phyloP scores from a whole-genome alignment of 768 basidiomycete species.

The Termitomyces titanicus region DNA sequence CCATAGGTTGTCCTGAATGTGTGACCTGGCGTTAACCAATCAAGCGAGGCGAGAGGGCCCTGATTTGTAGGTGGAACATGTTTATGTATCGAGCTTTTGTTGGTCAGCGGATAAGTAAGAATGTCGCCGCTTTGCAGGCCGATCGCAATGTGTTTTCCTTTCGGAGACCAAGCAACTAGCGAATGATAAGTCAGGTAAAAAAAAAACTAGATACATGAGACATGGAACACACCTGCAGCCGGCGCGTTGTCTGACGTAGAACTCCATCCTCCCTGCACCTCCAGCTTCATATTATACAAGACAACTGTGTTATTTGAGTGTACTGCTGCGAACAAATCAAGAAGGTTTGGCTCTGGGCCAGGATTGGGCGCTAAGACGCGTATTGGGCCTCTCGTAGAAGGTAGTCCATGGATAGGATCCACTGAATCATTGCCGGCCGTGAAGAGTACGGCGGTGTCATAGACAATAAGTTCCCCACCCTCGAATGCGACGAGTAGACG shows the following conservation, averaged over 20 bases:
- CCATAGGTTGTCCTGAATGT: constrained; percentile 67
- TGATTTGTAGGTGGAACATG: constrained; percentile 58
- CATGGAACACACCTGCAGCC: constrained; percentile 48
- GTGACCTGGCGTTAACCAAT: constrained; percentile 67
- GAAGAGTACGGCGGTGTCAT: constrained; percentile 51
- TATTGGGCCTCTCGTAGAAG: constrained; percentile 39
- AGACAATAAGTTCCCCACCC: constrained; percentile 57
- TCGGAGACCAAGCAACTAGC: constrained; percentile 83
- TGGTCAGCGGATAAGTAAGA: constrained; percentile 57
- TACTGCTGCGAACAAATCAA: constrained; percentile 59
- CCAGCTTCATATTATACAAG: constrained; percentile 53
- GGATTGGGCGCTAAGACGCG: constrained; percentile 66
- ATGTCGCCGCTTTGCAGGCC: constrained; percentile 71
- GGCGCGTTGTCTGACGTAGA: constrained; percentile 48
- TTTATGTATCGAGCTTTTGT: constrained; percentile 50
- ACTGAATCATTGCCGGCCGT: constrained; percentile 39
- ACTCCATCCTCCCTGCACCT: constrained; percentile 55
- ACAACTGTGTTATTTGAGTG: constrained; percentile 47
- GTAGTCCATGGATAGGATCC: constrained; percentile 46
- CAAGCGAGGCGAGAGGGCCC: constrained; percentile 45
- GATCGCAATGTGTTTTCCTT: constrained; percentile 80
- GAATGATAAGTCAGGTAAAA: neutral
- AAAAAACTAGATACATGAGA: neutral
- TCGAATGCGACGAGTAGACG: constrained; percentile 56
- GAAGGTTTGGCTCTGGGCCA: constrained; percentile 44